Percentiles rank a stretch among this genome's conserved stretches.
Evolutionary conservation across 106 monocot species (phyloP).

Genomic region (Phalaenopsis equestris): DNA sequence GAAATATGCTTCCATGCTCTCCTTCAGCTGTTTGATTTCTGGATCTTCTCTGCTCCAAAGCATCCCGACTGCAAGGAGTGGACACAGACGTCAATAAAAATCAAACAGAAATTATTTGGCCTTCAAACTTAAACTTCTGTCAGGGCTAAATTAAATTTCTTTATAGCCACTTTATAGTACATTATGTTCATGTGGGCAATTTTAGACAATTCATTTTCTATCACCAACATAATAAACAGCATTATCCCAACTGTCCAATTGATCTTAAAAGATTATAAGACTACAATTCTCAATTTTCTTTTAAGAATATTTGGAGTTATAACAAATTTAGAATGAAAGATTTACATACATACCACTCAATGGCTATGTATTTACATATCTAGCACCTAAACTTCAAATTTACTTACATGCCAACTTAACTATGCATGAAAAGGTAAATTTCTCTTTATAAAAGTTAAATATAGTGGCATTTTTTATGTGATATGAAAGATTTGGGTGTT

Average conservation of each 20-base stretch:
- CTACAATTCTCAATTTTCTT: too few species aligned
- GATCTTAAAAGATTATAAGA: neutral
- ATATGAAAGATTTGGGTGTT: too few species aligned
- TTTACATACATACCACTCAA: too few species aligned
- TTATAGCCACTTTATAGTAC: neutral
- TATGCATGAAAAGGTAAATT: too few species aligned
- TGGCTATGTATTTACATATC: too few species aligned
- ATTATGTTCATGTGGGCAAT: neutral
- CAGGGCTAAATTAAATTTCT: neutral
- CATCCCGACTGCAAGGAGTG: conserved; percentile 66
- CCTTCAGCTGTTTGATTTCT: conserved; percentile 52
- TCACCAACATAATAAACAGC: neutral
- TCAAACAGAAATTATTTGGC: neutral
- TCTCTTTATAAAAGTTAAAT: too few species aligned
- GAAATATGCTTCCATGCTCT: conserved; percentile 58
- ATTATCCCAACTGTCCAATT: neutral
- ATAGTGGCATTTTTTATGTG: too few species aligned
- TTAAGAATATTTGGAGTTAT: too few species aligned
- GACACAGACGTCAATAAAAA: neutral
- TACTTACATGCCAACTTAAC: too few species aligned
- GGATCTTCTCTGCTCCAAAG: conserved; percentile 64
- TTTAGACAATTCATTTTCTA: neutral
- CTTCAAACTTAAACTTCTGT: neutral
- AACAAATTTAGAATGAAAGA: too few species aligned
- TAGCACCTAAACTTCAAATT: too few species aligned